phyloP scores from a whole-genome alignment of 257 asterid genomes.

The Lycium ferocissimum region DNA sequence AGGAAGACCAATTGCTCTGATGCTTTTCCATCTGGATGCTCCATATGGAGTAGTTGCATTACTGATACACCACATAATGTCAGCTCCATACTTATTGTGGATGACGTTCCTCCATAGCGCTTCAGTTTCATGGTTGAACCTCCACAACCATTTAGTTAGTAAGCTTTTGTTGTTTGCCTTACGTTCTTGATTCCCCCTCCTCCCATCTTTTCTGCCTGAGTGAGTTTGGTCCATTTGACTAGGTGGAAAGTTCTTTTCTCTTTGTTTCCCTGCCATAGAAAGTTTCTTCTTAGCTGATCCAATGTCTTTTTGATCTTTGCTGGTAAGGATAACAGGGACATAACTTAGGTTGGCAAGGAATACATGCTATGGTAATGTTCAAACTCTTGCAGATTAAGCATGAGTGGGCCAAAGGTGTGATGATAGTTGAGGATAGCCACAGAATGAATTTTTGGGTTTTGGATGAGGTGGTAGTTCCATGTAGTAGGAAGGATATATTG shows the following conservation, averaged over 20 bases:
- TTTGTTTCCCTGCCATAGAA: not conserved
- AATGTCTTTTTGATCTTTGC: slow-evolving; percentile 7
- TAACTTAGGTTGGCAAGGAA: not conserved
- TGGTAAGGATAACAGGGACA: not conserved
- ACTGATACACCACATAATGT: not conserved
- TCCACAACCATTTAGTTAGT: not conserved
- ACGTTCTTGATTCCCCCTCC: slow-evolving; percentile 16
- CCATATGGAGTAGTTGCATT: not conserved
- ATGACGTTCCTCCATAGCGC: not conserved
- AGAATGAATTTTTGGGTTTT: not conserved
- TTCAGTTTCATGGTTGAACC: slow-evolving; percentile 8
- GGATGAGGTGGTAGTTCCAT: not conserved
- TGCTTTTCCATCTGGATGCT: not conserved
- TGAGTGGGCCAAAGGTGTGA: not conserved
- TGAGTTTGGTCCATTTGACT: not conserved
- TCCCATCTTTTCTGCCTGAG: slow-evolving; percentile 3
- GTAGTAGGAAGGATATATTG: not conserved
- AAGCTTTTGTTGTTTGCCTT: not conserved
- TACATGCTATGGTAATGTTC: not conserved
- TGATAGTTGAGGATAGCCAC: not conserved
- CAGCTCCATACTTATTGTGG: not conserved
- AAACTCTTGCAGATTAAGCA: slow-evolving; percentile 13
- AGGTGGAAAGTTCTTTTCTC: not conserved
- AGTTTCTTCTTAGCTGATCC: not conserved
- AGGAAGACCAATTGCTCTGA: not conserved